Base-by-base conservation (phyloP, 1,284 basidiomycete species). In the Thelephora terrestris region DNA sequence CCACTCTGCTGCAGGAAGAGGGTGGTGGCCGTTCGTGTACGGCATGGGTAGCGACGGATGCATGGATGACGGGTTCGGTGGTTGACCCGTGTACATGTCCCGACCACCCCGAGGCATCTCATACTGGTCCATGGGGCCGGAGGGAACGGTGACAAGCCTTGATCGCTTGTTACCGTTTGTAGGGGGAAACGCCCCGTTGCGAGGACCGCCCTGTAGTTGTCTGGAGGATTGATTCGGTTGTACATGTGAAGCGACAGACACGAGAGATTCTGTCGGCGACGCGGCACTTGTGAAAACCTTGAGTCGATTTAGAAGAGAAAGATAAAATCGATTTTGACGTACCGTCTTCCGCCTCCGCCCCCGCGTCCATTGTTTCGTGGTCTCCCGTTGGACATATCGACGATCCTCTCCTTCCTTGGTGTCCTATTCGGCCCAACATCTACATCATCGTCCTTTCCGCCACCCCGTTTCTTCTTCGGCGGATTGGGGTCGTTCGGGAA, bases 251-350 rank as follows among this genome's bases (percentile, higher is more conserved):
- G 76, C 75, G 56, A 79, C 73, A 2, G 85, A 86, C 38, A 81
- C 66, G 35, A 85, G 57, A 9, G 85, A 87, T 57, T 86, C 85
- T 10, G 83, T 71, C 9, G 85, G 85, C 2, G 85, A 88, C 20
- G 69, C 65, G 17, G 71, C 16, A 36, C n/a, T 25, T 43, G 16
- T 10, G n/a, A n/a, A 9, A n/a, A 24, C 7, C 32, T 42, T 37
- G n/a, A 20, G 35, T n/a, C 27, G 43, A n/a, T 43, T 37, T 16
- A 5, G 40, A 43, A 14, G 46, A 39, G 47, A 46, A 45, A 38
- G 35, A 20, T 27, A n/a, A 14, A 4, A 50, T 14, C 36, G 25
- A 36, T 10, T 7, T 16, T 48, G 2, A 70, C 76, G 52, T 55
- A 84, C 81, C 76, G 82, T 72, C 76, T 81, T 42, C 67, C 65